These are phyloP conservation scores for Lepidium didymum DNA, from an alignment of 345 rosid genomes.

Conservation along the genomic window DNA sequence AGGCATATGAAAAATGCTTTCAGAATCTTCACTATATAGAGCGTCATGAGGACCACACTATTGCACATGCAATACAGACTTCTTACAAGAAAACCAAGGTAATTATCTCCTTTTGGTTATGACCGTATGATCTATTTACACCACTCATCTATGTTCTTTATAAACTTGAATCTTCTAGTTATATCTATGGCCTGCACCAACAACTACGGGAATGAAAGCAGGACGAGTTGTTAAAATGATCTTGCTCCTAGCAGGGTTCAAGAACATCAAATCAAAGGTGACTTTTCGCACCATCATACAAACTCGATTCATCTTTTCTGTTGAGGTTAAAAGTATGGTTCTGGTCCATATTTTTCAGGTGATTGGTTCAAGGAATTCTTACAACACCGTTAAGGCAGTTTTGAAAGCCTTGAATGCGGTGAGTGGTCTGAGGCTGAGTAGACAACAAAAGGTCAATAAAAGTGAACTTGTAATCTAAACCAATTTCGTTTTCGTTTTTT, in stretches of 20 bases:
- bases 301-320: not conserved
- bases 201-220: conserved; percentile 86
- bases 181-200: conserved; percentile 91
- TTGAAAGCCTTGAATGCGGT: conserved; percentile 91
- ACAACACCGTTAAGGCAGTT: conserved; percentile 88
- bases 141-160: not conserved
- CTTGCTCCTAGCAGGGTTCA: conserved; percentile 79
- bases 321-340: not conserved
- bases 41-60: conserved; percentile 92
- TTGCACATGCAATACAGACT: conserved; percentile 84
- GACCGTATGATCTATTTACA: not conserved
- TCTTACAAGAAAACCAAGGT: conserved; percentile 94
- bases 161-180: conserved; percentile 37
- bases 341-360: conserved; percentile 39
- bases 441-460: not conserved
- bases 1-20: conserved; percentile 95
- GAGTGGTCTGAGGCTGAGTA: conserved; percentile 30
- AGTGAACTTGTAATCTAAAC: not conserved
- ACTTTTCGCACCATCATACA: not conserved
- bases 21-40: conserved; percentile 90
- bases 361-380: conserved; percentile 89
- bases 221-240: conserved; percentile 79
- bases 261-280: conserved; percentile 94
- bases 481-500: not conserved
- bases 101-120: not conserved